Conservation (phyloP, 306 rosid species). For the Quillaja saponaria region DNA sequence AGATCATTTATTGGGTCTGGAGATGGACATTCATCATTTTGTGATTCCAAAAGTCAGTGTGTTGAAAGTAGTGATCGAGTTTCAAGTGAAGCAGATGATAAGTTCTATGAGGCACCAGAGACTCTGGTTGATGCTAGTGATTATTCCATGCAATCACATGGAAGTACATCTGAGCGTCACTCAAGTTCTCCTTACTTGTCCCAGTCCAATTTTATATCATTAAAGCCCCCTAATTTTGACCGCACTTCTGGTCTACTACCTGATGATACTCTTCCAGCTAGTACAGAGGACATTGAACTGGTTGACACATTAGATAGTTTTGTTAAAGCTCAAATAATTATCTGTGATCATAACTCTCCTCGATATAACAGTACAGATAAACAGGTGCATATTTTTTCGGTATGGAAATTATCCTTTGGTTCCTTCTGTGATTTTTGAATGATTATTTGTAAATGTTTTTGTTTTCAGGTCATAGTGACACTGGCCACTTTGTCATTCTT, state of each 20-base stretch:
- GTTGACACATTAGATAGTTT: slow-evolving; percentile 69
- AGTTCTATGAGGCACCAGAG: slow-evolving; percentile 88
- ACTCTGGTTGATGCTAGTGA: slow-evolving; percentile 62
- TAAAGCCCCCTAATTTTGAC: slow-evolving; percentile 57
- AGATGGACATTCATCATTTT: slow-evolving; percentile 48
- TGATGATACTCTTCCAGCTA: slow-evolving; percentile 40
- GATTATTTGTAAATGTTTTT: slow-evolving; percentile 19
- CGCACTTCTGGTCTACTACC: slow-evolving; percentile 84
- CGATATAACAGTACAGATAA: slow-evolving; percentile 65
- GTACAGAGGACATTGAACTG: slow-evolving; percentile 42
- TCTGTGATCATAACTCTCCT: slow-evolving; percentile 75
- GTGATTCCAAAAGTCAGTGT: slow-evolving; percentile 37
- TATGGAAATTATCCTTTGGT: slow-evolving; percentile 27
- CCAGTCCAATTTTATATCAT: slow-evolving; percentile 34
- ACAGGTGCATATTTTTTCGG: slow-evolving; percentile 56
- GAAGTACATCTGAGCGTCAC: slow-evolving; percentile 31
- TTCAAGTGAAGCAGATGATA: slow-evolving; percentile 66
- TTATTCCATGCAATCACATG: slow-evolving; percentile 51
- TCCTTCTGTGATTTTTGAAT: slow-evolving; percentile 11
- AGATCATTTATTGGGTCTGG: slow-evolving; percentile 69
- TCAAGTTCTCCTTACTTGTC: slow-evolving; percentile 33
- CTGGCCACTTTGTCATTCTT: slow-evolving; percentile 85
- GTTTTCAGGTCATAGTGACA: slow-evolving; percentile 73
- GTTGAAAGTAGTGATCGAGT: slow-evolving; percentile 40
- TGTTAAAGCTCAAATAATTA: slow-evolving; percentile 84